These are phyloP conservation scores for Anisodus tanguticus DNA, from an alignment of 257 asterid species.

Conservation along the genomic window DNA sequence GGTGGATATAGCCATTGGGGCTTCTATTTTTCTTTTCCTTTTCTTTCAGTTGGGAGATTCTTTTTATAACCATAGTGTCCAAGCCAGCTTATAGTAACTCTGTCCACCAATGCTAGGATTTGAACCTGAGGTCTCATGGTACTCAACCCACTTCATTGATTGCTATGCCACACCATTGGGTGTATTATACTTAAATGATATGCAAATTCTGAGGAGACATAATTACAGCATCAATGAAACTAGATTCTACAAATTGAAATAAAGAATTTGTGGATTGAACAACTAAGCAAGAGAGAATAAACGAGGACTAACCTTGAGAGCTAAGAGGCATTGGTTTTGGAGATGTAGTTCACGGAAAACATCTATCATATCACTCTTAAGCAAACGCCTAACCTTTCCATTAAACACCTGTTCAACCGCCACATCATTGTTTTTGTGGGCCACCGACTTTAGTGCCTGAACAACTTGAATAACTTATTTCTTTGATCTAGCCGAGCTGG, in stretches of 20 bases:
- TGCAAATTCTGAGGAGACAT: neutral
- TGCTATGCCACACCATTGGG: too few species aligned
- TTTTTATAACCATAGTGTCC: too few species aligned
- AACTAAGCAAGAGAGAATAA: neutral
- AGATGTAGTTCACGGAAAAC: constrained; percentile 78
- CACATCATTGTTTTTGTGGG: constrained; percentile 34
- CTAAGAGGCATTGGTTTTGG: constrained; percentile 66
- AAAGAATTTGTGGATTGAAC: too few species aligned
- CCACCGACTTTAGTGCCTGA: constrained; percentile 65
- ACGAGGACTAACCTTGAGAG: constrained; percentile 57
- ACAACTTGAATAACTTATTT: constrained; percentile 52
- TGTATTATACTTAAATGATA: neutral
- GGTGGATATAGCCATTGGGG: neutral
- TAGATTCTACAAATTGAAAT: neutral
- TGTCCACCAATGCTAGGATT: too few species aligned
- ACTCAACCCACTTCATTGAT: too few species aligned
- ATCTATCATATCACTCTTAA: constrained; percentile 75
- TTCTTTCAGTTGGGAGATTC: neutral
- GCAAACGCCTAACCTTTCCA: constrained; percentile 57
- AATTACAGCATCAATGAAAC: neutral
- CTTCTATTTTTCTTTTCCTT: neutral
- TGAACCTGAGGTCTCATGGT: too few species aligned
- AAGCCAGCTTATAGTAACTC: too few species aligned
- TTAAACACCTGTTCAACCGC: constrained; percentile 47
- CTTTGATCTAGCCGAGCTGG: too few species aligned